Conservation (phyloP, 352 stramenopile species). For the Pythium dissotocum region DNA sequence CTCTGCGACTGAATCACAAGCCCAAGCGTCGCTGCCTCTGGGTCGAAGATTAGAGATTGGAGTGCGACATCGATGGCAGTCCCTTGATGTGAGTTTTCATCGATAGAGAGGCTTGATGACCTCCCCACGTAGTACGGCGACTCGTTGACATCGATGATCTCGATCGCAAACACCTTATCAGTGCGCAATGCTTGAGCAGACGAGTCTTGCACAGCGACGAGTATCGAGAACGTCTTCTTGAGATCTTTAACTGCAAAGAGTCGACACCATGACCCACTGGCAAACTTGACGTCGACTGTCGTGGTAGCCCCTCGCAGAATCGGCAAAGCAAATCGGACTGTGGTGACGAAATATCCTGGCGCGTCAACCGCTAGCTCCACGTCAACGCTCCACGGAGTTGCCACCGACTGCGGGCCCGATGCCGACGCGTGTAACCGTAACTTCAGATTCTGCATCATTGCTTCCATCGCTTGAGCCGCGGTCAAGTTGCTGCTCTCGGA, state of each 20-base stretch:
- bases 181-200: conserved; percentile 30
- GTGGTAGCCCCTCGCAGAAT: conserved; percentile 18
- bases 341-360: conserved; percentile 3
- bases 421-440: not conserved
- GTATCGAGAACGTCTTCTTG: conserved; percentile 37
- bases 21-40: conserved; percentile 21
- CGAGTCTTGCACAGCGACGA: conserved; percentile 41
- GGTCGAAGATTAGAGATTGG: conserved; percentile 26
- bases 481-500: not conserved
- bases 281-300: conserved; percentile 35
- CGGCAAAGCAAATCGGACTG: conserved; percentile 6
- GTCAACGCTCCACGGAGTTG: not conserved
- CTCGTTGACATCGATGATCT: conserved; percentile 29
- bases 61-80: conserved; percentile 16
- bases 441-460: not conserved
- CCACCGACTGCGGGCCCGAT: not conserved
- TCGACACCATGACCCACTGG: conserved; percentile 30
- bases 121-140: conserved; percentile 18
- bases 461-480: not conserved
- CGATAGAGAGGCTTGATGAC: not conserved
- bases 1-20: conserved; percentile 37
- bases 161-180: conserved; percentile 15
- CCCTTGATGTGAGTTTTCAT: conserved; percentile 20
- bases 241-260: conserved; percentile 39
- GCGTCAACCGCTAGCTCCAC: not conserved